Evolutionary conservation across 1,284 basidiomycete genomes (phyloP).

Genomic region (Phellinidium pouzarii): DNA sequence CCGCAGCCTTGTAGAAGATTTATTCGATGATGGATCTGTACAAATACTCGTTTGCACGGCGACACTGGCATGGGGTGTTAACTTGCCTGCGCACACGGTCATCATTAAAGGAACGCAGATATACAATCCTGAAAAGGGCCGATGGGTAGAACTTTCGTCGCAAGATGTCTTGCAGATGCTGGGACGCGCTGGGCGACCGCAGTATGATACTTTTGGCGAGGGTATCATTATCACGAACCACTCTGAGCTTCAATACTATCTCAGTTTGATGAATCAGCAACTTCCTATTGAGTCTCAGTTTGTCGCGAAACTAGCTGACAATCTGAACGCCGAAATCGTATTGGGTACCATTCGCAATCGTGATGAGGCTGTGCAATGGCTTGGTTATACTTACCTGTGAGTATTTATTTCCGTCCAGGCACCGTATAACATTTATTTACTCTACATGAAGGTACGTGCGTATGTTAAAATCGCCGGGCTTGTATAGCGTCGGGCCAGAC

Average conservation of each 20-base stretch:
- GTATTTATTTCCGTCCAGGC: slow-evolving; percentile 28
- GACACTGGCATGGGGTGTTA: slow-evolving; percentile 99
- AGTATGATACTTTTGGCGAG: slow-evolving; percentile 96
- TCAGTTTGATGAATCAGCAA: slow-evolving; percentile 91
- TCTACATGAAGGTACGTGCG: slow-evolving; percentile 72
- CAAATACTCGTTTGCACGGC: slow-evolving; percentile 97
- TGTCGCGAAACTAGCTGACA: slow-evolving; percentile 89
- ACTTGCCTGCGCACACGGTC: slow-evolving; percentile 95
- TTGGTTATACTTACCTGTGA: slow-evolving; percentile 90
- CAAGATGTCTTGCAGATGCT: slow-evolving; percentile 99
- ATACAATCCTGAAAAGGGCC: slow-evolving; percentile 98
- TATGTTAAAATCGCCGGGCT: slow-evolving; percentile 85
- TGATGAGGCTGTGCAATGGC: slow-evolving; percentile 97
- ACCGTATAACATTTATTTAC: slow-evolving; percentile 4
- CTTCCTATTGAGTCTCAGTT: slow-evolving; percentile 97
- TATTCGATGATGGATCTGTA: slow-evolving; percentile 89
- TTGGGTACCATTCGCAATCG: slow-evolving; percentile 92
- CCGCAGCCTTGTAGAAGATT: slow-evolving; percentile 87
- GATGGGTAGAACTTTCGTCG: slow-evolving; percentile 93
- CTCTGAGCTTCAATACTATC: slow-evolving; percentile 93
- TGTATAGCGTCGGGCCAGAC: slow-evolving; percentile 89
- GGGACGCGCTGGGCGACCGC: slow-evolving; percentile 94
- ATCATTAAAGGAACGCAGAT: slow-evolving; percentile 99
- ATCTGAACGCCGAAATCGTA: slow-evolving; percentile 97
- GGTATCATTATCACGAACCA: slow-evolving; percentile 99